phyloP scores from a whole-genome alignment of 345 rosid genomes.

The Aethionema arabicum region DNA sequence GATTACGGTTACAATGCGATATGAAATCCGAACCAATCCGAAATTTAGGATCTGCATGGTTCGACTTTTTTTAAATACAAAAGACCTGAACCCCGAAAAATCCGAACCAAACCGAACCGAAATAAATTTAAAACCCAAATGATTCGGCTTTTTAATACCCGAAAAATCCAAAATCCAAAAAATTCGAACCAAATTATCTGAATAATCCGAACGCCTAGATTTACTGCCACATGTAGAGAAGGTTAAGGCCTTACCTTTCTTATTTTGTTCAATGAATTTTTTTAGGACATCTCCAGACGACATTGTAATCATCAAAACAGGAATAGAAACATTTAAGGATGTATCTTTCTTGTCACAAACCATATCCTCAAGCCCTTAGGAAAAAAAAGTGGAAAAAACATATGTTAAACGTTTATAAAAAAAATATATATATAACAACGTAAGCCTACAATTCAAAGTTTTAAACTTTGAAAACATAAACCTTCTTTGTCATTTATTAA shows the following conservation, averaged over 20 bases:
- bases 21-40: no score
- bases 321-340: slow-evolving; percentile 58
- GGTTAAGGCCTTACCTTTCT: slow-evolving; percentile 35
- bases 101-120: no score
- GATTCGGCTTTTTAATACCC: no score
- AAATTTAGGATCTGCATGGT: no score
- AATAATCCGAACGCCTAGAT: no score
- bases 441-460: not conserved
- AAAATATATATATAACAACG: not conserved
- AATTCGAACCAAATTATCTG: no score
- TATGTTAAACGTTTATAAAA: slow-evolving; percentile 17
- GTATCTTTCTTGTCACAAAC: slow-evolving; percentile 55
- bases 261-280: slow-evolving; percentile 46
- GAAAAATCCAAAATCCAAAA: no score
- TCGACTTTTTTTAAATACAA: no score
- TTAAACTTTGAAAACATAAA: slow-evolving; percentile 23
- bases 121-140: no score
- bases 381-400: slow-evolving; percentile 16
- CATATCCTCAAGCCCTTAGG: slow-evolving; percentile 68
- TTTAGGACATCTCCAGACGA: slow-evolving; percentile 63
- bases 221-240: not conserved
- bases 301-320: slow-evolving; percentile 64
- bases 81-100: no score
- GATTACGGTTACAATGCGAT: no score
- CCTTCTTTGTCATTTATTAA: slow-evolving; percentile 87